Percentiles rank a stretch among this genome's conserved stretches.
These are phyloP conservation scores for Paramecium pentaurelia DNA, from an alignment of 73 alveolate genomes.

Conservation along the genomic window DNA sequence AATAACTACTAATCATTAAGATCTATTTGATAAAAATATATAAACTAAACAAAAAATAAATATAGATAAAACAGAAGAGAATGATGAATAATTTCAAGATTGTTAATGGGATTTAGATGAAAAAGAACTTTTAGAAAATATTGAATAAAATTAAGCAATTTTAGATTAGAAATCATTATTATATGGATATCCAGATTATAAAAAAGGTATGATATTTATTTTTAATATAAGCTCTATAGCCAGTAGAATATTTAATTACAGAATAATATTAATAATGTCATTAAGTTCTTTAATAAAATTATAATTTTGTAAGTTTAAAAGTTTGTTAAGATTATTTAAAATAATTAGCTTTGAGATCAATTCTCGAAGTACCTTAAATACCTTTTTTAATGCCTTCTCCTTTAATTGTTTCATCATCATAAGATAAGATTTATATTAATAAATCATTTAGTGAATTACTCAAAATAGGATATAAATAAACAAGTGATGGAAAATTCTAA, in stretches of 20 bases:
- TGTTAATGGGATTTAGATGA: slow-evolving; percentile 42
- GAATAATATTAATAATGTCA: neutral
- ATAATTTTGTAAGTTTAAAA: neutral
- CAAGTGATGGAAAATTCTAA: slow-evolving; percentile 54
- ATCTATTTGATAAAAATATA: neutral
- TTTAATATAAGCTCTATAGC: neutral
- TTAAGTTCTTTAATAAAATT: neutral
- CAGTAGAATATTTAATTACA: neutral
- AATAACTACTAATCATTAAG: neutral
- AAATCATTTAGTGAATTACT: neutral
- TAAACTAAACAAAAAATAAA: neutral
- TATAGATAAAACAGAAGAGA: neutral
- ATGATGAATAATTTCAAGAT: neutral
- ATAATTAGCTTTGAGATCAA: neutral
- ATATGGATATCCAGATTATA: slow-evolving; percentile 24
- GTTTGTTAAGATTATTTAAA: neutral
- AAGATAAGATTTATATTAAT: neutral
- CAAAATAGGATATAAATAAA: slow-evolving; percentile 29
- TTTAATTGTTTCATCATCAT: neutral
- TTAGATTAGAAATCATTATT: neutral
- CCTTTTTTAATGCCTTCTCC: neutral
- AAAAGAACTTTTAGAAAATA: neutral
- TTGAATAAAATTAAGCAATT: neutral
- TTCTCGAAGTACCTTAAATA: neutral
- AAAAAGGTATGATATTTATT: neutral